Base-by-base conservation (phyloP, 1,139 yeast species). In the Blastobotrys buckinghamii region DNA sequence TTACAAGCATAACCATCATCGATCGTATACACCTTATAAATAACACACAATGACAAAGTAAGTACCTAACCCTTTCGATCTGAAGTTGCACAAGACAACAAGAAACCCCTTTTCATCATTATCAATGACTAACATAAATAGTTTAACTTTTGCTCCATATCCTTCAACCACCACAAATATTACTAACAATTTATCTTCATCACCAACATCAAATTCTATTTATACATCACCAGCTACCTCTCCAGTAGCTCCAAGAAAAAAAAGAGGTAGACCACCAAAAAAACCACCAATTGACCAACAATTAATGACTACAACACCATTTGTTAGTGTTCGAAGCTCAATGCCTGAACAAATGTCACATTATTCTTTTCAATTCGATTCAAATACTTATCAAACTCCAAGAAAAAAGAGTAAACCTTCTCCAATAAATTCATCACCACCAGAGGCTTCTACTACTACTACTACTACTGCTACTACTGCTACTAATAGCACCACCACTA, bases 231-330 rank as follows among this genome's bases (percentile, higher is more conserved):
- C 39, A n/a, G 26, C 39, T 36, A 17, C 39, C 2, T 36, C 39
- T 3, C 39, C 39, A 36, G 39, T 36, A 19, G 39, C 39, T 22
- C 32, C 19, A 17, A 33, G 40, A 22, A 36, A 53, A 39, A 55
- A 54, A 45, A 42, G 62, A 37, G 62, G 62, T 33, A 42, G 62
- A 26, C 61, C 61, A 1, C 60, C 62, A 20, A 59, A 59, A 51
- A 55, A 52, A 39, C 42, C 55, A 12, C 62, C 59, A 9, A 57
- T 59, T 39, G 60, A 57, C 47, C 57, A 57, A n/a, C 59, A 56
- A 45, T 54, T 53, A 42, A 57, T 56, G 59, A 47, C 53, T 27
- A 56, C 57, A 19, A 51, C 56, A 17, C 59, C 61, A 8, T 53
- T 51, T 20, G 55, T 53, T 7, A 47, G 55, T 1, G 47, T 50